Evolutionary conservation across 805 yeast genomes (phyloP).

Genomic region (Sugiyamaella floridensis): DNA sequence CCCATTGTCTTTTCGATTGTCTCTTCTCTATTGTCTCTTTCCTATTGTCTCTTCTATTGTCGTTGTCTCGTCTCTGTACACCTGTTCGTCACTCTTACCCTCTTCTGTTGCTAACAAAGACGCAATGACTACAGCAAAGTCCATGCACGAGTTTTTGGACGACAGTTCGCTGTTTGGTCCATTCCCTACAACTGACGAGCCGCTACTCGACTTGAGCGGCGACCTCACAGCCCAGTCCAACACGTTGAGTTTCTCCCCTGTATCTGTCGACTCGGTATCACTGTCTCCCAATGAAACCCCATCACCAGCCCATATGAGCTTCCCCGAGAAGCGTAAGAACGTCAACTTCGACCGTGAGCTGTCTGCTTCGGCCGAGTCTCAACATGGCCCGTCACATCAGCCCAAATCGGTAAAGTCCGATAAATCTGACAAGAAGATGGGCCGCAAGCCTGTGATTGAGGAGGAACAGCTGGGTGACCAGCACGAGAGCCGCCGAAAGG

Average conservation of each 20-base stretch:
- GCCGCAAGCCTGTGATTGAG: constrained; percentile 67
- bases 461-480: constrained; percentile 38
- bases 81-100: not conserved
- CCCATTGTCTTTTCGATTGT: no score
- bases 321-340: constrained; percentile 5
- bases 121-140: constrained; percentile 12
- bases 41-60: no score
- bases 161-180: constrained; percentile 10
- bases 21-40: no score
- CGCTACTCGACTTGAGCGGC: not conserved
- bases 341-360: not conserved
- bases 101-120: not conserved
- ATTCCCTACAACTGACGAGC: not conserved
- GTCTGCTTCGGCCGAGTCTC: not conserved
- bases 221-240: not conserved
- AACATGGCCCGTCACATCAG: not conserved
- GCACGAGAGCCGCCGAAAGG: constrained; percentile 84
- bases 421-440: constrained; percentile 41
- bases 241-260: constrained; percentile 7
- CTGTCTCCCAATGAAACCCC: constrained; percentile 8
- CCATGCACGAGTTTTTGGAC: constrained; percentile 11
- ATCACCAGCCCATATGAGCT: constrained; percentile 2
- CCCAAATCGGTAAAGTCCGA: constrained; percentile 8
- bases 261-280: constrained; percentile 13
- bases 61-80: no score